Base-by-base conservation (phyloP, 495 filamentous ascomycete genomes). In the Niebla homalea region DNA sequence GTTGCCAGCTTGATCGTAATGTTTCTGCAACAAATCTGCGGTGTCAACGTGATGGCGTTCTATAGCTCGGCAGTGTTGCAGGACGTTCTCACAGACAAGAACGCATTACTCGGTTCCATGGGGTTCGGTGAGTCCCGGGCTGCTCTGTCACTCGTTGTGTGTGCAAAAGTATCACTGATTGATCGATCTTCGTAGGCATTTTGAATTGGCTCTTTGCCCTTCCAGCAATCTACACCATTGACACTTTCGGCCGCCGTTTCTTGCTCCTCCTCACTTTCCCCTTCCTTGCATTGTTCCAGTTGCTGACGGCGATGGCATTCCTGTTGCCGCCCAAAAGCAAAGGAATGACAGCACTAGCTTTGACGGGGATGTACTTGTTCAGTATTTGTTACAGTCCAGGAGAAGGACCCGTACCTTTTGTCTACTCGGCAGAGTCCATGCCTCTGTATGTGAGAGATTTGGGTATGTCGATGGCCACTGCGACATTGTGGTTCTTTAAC, bases 141-240 rank as follows among this genome's bases (percentile, higher is more conserved):
- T 32, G 29, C 29, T 32, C 29, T 32, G 29, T 11, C 2, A 11
- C 29, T 32, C 2, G 14, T 2, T 2, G 5, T 12, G 8, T 32
- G 7, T 32, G 29, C 29, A 32, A 32, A 1, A 12, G 29, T 7
- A 12, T 32, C 29, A 12, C 29, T 32, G 29, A 32, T 32, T 8
- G 29, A 12, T 32, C 8, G 7, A 32, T 32, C 29, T 32, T 7
- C 29, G 29, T 12, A 32, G 29, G 29, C 11, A 70, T 79, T 38
- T 57, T 83, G 21, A 81, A 83, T 56, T 81, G 80, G 64, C 58
- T 84, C 32, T 83, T 81, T 49, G 77, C 81, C 3, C 65, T 75
- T 22, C 84, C 83, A 5, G 81, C 84, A 3, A 67, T 86, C 47
- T 81, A 77, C 61, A 82, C 80, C 0, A 83, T 82, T 43, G 78